Base-by-base conservation (phyloP, 768 basidiomycete genomes). In the Clitopilus passeckerianus region DNA sequence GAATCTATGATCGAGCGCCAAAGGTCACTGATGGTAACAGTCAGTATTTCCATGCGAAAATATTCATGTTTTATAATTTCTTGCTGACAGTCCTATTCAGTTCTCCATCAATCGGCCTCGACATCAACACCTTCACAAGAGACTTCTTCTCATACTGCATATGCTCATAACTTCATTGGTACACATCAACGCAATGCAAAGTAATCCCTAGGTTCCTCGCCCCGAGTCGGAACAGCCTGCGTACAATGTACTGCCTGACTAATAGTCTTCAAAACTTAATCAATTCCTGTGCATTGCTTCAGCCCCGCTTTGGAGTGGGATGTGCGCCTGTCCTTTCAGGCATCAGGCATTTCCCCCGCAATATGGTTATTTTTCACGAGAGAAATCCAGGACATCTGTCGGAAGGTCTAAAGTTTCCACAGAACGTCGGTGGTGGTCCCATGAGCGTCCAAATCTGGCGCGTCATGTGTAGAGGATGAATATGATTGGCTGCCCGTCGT, bases 21-120 rank as follows among this genome's bases (percentile, higher is more conserved):
- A 41, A n/a, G 27, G 35, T 14, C 52, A 24, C 15, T 63, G 59
- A 65, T 63, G 62, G 62, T 43, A 62, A 65, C 61, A 34, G 43
- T 33, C 57, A 60, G 35, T 33, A 61, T 56, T 43, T 54, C 43
- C 43, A 43, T 44, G 54, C 14, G 57, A 34, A 58, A 30, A 34
- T 34, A 35, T 34, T 33, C 35, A 37, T 57, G 56, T 57, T 44
- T 56, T 34, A 57, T 57, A 33, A 55, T 55, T 41, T 41, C 37
- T 9, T 41, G 37, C 37, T 41, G 37, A 41, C 22, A 50, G 6
- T 20, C 46, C 46, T 50, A 50, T 50, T 50, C 15, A 50, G 46
- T 50, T 50, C 10, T 50, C n/a, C 46, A 50, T 50, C 46, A 50
- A 50, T 50, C 46, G 10, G 46, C 46, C 46, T 50, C 46, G 46